Percentiles rank a stretch among this genome's conserved stretches.
These are phyloP conservation scores for Vigna nakashimae DNA, from an alignment of 306 rosid species.

Conservation along the genomic window DNA sequence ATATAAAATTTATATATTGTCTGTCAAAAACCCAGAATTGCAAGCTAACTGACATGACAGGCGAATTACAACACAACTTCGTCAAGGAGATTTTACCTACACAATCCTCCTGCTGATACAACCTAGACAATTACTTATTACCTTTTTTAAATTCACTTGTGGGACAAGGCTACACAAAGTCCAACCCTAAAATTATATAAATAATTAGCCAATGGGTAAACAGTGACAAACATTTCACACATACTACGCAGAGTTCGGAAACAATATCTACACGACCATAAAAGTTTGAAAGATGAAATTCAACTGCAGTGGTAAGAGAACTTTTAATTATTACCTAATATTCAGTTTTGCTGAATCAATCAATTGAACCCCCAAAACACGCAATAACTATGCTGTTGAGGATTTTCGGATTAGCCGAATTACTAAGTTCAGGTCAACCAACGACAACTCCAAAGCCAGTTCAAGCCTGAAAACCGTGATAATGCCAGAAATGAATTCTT, in stretches of 20 bases:
- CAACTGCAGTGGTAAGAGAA: not conserved
- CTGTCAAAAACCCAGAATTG: constrained; percentile 16
- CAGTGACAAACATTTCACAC: not conserved
- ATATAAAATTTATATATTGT: constrained; percentile 6
- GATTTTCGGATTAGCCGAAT: too few species aligned
- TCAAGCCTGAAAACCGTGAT: too few species aligned
- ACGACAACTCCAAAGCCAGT: too few species aligned
- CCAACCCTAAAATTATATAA: not conserved
- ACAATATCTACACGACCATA: not conserved
- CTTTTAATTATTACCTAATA: not conserved
- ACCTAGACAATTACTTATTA: constrained; percentile 28
- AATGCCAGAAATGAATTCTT: too few species aligned
- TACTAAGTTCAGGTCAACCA: too few species aligned
- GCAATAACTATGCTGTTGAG: too few species aligned
- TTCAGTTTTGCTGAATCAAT: constrained; percentile 11
- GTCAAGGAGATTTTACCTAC: constrained; percentile 28
- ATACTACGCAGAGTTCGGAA: not conserved
- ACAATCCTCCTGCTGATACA: constrained; percentile 9
- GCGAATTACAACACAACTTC: constrained; percentile 23
- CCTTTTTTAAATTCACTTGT: constrained; percentile 11
- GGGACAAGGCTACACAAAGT: not conserved
- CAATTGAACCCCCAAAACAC: not conserved
- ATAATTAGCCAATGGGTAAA: constrained; percentile 6
- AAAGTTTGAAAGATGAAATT: not conserved
- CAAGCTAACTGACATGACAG: constrained; percentile 1